Evolutionary conservation across 2,329 filamentous ascomycete species (phyloP).

Genomic region (Alternaria brassicicola): DNA sequence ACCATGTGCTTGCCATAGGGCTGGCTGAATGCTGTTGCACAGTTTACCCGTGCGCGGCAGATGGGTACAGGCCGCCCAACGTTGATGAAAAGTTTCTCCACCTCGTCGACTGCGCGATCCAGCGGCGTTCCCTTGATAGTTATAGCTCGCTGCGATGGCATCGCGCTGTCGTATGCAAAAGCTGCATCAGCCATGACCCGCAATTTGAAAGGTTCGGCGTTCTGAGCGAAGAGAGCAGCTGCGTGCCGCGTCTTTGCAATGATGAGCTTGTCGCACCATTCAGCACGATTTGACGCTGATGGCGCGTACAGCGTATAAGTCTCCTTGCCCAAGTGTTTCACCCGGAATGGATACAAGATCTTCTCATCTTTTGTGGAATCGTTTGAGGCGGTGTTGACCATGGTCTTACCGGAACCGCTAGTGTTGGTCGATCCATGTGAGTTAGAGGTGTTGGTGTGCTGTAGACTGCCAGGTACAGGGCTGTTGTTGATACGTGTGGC

Average conservation of each 20-base stretch:
- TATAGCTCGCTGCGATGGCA: constrained; percentile 63
- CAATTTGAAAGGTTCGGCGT: constrained; percentile 92
- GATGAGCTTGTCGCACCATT: constrained; percentile 94
- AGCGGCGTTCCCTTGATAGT: constrained; percentile 89
- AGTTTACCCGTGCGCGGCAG: constrained; percentile 87
- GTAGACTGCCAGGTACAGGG: constrained; percentile 58
- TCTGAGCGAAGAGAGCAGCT: constrained; percentile 84
- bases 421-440: constrained; percentile 59
- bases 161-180: constrained; percentile 77
- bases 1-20: constrained; percentile 85
- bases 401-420: constrained; percentile 59
- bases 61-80: constrained; percentile 75
- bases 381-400: constrained; percentile 55
- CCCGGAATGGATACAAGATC: constrained; percentile 89
- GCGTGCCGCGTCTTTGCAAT: constrained; percentile 95
- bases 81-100: constrained; percentile 74
- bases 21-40: constrained; percentile 84
- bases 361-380: constrained; percentile 70
- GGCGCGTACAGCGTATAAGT: constrained; percentile 90
- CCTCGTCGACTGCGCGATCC: constrained; percentile 85
- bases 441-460: constrained; percentile 70
- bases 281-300: constrained; percentile 73
- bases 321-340: constrained; percentile 95
- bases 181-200: constrained; percentile 91
- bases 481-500: constrained; percentile 57